phyloP scores from a whole-genome alignment of 1,284 basidiomycete species.

The Boletus smithii region DNA sequence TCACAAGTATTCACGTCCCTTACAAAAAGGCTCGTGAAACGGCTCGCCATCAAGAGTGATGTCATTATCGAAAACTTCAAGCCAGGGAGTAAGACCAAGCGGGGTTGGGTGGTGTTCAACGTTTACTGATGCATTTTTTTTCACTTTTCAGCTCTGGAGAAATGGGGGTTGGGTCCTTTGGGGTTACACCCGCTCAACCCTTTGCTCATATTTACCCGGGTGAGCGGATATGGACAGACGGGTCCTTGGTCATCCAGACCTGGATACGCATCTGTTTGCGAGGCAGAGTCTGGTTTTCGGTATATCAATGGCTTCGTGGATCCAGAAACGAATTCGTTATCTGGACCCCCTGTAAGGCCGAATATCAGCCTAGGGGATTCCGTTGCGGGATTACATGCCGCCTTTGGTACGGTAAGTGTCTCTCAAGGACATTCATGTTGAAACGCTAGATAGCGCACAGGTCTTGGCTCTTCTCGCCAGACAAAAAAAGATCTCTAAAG shows the following conservation, averaged over 20 bases:
- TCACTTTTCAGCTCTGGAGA: conserved; percentile 55
- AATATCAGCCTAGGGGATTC: conserved; percentile 72
- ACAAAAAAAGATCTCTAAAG: conserved; percentile 38
- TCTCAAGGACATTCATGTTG: neutral
- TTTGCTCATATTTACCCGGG: conserved; percentile 65
- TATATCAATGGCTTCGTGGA: conserved; percentile 68
- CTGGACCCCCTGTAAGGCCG: conserved; percentile 62
- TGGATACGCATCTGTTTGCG: conserved; percentile 70
- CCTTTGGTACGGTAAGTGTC: conserved; percentile 60
- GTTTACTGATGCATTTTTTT: conserved; percentile 2
- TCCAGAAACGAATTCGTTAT: conserved; percentile 46
- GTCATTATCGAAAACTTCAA: conserved; percentile 71
- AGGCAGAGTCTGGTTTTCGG: conserved; percentile 69
- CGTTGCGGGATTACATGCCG: conserved; percentile 66
- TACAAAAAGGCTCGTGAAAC: conserved; percentile 54
- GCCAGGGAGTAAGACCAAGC: conserved; percentile 55
- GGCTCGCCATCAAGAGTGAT: conserved; percentile 57
- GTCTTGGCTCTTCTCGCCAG: conserved; percentile 70
- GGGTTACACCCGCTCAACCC: conserved; percentile 57
- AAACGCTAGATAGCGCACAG: conserved; percentile 27
- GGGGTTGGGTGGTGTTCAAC: neutral
- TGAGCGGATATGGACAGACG: conserved; percentile 71
- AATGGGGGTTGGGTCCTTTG: conserved; percentile 60
- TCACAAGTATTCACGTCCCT: neutral
- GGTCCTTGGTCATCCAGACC: conserved; percentile 67